Percentiles rank a stretch among this genome's conserved stretches.
phyloP scores from a whole-genome alignment of 495 filamentous ascomycete genomes.

The Terfezia boudieri region DNA sequence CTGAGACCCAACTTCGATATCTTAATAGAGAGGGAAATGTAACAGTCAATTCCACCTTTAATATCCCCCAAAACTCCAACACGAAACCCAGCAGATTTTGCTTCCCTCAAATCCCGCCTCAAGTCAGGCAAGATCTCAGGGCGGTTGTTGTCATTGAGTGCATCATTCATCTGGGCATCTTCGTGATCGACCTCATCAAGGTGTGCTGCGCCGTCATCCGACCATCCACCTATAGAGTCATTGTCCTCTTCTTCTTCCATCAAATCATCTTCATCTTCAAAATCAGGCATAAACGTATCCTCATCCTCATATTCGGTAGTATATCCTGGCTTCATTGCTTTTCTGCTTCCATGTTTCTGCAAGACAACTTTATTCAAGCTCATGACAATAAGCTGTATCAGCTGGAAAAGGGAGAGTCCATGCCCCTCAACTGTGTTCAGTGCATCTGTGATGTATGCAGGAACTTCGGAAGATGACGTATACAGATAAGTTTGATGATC shows the following conservation, averaged over 20 bases:
- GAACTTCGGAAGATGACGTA: conserved; percentile 29
- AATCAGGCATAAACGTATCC: conserved; percentile 18
- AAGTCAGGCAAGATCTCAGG: conserved; percentile 19
- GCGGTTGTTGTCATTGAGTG: conserved; percentile 4
- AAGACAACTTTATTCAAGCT: conserved; percentile 3
- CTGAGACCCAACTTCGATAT: conserved; percentile 52
- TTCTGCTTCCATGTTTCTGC: not conserved
- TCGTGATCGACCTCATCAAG: conserved; percentile 5
- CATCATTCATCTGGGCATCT: conserved; percentile 8
- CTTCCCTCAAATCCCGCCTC: conserved; percentile 37
- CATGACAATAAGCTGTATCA: conserved; percentile 20
- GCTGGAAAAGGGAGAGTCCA: conserved; percentile 5
- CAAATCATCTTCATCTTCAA: conserved; percentile 19
- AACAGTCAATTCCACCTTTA: conserved; percentile 24
- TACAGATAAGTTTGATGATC: conserved; percentile 38
- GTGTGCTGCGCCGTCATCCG: conserved; percentile 2
- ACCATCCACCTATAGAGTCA: conserved; percentile 5
- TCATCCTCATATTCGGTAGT: conserved; percentile 5
- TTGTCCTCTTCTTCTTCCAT: conserved; percentile 16
- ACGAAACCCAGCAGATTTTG: conserved; percentile 47
- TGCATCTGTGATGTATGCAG: conserved; percentile 23
- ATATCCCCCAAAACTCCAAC: conserved; percentile 36
- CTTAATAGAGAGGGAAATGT: conserved; percentile 42
- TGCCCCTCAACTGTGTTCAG: conserved; percentile 20
- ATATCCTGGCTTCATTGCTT: not conserved